Base-by-base conservation (phyloP, 2,329 filamentous ascomycete genomes). In the Fusarium protoensiforme region DNA sequence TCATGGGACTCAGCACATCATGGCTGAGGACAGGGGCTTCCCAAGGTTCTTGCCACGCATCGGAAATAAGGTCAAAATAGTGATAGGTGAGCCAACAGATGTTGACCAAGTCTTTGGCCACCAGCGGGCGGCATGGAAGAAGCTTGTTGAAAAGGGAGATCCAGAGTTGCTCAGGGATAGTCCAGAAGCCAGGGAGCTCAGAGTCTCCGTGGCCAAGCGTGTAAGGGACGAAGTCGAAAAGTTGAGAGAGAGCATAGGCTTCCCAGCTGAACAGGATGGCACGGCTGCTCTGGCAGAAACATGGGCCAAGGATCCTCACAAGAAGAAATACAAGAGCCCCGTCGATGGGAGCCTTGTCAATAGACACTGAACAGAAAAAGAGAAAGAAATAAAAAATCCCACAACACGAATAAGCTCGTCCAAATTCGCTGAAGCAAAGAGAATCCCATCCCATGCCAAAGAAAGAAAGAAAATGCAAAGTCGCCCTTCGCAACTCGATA, bases 1-100 rank as follows among this genome's bases (percentile, higher is more conserved):
- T 58, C 94, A 98, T 78, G 96, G 96, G 31, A 93, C 93, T 18
- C 93, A 98, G 80, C 84, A 92, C 67, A 87, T 98, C 75, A 98
- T 98, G 96, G 89, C 94, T 77, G 96, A 98, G 82, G 88, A 91
- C 66, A 89, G 96, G 53, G 84, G 83, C 3, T 98, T 92, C 77
- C 96, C 96, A 1, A 90, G 94, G 14, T 96, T 94, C 78, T 77
- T 97, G 16, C 96, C 96, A 1, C 89, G 96, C 4, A 83, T 91
- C 13, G 91, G 92, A 60, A 92, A 94, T 75, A 88, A 87, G 8
- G 86, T 98, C 59, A 89, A 87, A 56, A 86, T 98, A 59, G 92
- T 91, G 2, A 95, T 98, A 81, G 96, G 96, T 24, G 91, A 96
- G 66, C 89, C 89, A 18, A 86, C 97, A 1, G 92, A 97, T 78